Evolutionary conservation across 352 stramenopile species (phyloP), one percentile per base, ranked within the genome.

Genomic region (Phytopythium chamaehyphon): DNA sequence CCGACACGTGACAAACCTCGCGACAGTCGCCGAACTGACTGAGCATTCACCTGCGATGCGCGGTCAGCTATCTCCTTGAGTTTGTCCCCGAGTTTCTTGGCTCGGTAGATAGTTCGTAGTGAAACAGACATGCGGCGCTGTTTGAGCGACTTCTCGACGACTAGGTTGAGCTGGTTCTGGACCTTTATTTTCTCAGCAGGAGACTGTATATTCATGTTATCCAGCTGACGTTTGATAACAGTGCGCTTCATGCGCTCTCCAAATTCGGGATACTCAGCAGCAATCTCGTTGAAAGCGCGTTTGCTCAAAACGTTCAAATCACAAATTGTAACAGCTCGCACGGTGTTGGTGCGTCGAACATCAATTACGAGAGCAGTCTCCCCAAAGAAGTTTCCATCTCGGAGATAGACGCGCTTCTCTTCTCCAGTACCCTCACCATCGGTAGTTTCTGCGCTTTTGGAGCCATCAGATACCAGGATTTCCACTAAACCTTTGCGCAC

Each of bases 161-260:
- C 73, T 39, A 85, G 56, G 45, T 78, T 89, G 18, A 91, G 69
- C 45, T 91, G 81, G 39, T 84, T 83, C 45, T 91, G 75, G 28
- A 88, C 69, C 43, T 90, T 89, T 38, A 77, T 76, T 47, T 90
- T 90, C 53, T 87, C 79, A 0, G 61, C 60, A 0, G 77, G 71
- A 14, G 77, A 88, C 40, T 85, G 71, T 44, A 91, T 88, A 42
- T 91, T 89, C 81, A 91, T 91, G 62, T 91, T 91, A 57, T 91
- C 73, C 9, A 91, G 56, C 50, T 91, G 81, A 2, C 81, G 69
- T 45, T 91, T 86, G 57, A 91, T 89, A 31, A 91, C 81, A 9
- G 79, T 88, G 46, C 73, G 67, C 55, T 91, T 91, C 76, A 92
- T 88, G 26, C 76, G 72, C 36, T 89, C 78, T 24, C 80, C 80